Percentiles rank a stretch among this genome's conserved stretches.
These are phyloP conservation scores for Fusarium vanettenii DNA, from an alignment of 2,329 filamentous ascomycete genomes.

Conservation along the genomic window DNA sequence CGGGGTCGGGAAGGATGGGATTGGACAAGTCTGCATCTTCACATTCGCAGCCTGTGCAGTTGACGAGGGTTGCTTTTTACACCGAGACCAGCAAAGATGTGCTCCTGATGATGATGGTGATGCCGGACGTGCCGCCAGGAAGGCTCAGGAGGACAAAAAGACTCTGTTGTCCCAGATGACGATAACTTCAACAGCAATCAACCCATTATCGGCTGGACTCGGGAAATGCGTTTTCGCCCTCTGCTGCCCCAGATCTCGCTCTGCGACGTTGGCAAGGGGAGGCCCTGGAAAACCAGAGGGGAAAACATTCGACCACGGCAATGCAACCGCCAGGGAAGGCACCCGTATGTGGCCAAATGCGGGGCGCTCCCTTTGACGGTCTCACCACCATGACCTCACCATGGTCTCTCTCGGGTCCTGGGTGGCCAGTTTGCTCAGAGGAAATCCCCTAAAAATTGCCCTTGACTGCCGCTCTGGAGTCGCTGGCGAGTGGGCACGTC, in stretches of 20 bases:
- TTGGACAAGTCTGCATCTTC: slow-evolving; percentile 11
- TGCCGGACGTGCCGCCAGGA: slow-evolving; percentile 3
- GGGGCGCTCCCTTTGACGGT: slow-evolving; percentile 18
- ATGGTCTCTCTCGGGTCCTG: slow-evolving; percentile 19
- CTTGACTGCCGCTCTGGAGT: background rate
- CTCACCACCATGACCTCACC: slow-evolving; percentile 43
- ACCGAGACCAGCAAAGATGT: slow-evolving; percentile 10
- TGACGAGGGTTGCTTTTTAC: slow-evolving; percentile 2
- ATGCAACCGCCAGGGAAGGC: slow-evolving; percentile 20
- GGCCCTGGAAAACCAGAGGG: background rate
- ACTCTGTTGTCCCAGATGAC: background rate
- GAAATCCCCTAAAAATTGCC: slow-evolving; percentile 3
- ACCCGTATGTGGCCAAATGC: slow-evolving; percentile 22
- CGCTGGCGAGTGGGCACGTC: slow-evolving; percentile 3
- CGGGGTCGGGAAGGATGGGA: slow-evolving; percentile 29
- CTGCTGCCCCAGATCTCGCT: slow-evolving; percentile 18
- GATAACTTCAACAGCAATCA: slow-evolving; percentile 6
- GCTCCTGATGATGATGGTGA: background rate
- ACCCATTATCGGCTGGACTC: slow-evolving; percentile 31
- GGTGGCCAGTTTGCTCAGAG: slow-evolving; percentile 18
- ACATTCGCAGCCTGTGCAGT: slow-evolving; percentile 3
- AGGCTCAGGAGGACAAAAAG: background rate
- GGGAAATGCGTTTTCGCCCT: slow-evolving; percentile 17
- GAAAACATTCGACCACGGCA: slow-evolving; percentile 34
- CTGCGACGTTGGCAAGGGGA: background rate